A percentile compares a stretch with the other conserved stretches of the same genome.
Conservation (phyloP, 2,329 filamentous ascomycete genomes). For the Ascochyta clinopodiicola region DNA sequence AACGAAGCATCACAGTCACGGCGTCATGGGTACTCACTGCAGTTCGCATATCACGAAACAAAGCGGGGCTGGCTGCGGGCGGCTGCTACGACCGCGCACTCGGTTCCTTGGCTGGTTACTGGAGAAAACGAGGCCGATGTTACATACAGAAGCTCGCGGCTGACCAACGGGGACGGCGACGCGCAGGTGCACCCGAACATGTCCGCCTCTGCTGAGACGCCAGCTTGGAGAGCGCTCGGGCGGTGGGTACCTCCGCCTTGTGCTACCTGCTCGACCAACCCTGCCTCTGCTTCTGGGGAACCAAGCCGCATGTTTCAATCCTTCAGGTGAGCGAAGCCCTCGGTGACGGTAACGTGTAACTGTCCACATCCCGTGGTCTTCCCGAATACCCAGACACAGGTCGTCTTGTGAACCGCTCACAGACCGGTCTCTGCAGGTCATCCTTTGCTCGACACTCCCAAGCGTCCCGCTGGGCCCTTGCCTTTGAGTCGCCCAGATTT, state of each 20-base stretch:
- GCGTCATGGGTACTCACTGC: conserved; percentile 27
- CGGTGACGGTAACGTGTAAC: conserved; percentile 45
- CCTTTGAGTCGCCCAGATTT: conserved; percentile 45
- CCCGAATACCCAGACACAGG: conserved; percentile 42
- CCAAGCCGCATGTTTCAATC: conserved; percentile 46
- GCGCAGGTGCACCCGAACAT: conserved; percentile 42
- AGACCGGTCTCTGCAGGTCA: conserved; percentile 47
- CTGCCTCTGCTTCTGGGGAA: conserved; percentile 27
- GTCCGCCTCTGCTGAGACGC: conserved; percentile 44
- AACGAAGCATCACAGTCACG: conserved; percentile 24
- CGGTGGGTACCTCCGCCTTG: conserved; percentile 36
- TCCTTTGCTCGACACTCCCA: conserved; percentile 48
- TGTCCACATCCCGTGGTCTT: conserved; percentile 33
- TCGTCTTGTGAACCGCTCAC: conserved; percentile 39
- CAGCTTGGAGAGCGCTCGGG: conserved; percentile 27
- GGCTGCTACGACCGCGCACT: conserved; percentile 35
- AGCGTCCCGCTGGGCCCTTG: conserved; percentile 47
- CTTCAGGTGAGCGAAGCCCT: conserved; percentile 36
- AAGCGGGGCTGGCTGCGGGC: conserved; percentile 32
- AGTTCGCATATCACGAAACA: conserved; percentile 27
- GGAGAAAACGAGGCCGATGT: conserved; percentile 45
- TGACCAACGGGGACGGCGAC: conserved; percentile 28
- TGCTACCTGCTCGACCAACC: conserved; percentile 39
- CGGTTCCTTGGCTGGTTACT: conserved; percentile 40
- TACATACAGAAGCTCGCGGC: conserved; percentile 40